Percentiles rank a stretch among this genome's conserved stretches.
Evolutionary conservation across 208 protist genomes (phyloP).

Genomic region (Leishmania guyanensis): DNA sequence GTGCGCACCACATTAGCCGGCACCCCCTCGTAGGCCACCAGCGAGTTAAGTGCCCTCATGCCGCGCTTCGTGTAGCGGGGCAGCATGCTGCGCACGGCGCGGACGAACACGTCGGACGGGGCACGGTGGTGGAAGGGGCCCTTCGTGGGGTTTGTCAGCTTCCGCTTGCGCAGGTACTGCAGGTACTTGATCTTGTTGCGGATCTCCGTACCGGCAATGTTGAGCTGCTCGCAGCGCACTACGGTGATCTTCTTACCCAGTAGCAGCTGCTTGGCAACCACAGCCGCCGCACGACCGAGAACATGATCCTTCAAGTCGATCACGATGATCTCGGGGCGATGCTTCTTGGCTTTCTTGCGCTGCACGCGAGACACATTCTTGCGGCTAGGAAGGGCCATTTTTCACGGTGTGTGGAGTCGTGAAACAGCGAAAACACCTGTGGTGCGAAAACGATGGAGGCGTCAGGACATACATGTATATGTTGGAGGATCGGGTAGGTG

Average conservation of each 20-base stretch:
- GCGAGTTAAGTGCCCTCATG: conserved; percentile 68
- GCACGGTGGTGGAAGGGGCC: conserved; percentile 98
- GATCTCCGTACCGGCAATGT: conserved; percentile 95
- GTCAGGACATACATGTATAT: neutral
- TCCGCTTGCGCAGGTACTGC: conserved; percentile 95
- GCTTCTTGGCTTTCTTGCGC: conserved; percentile 81
- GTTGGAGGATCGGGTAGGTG: neutral
- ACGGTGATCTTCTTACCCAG: conserved; percentile 96
- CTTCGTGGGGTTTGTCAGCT: conserved; percentile 97
- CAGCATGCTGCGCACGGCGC: conserved; percentile 98
- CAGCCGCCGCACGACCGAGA: conserved; percentile 96
- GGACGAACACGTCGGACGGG: conserved; percentile 96
- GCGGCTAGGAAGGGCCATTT: conserved; percentile 36
- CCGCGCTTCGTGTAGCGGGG: conserved; percentile 93
- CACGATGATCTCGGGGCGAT: conserved; percentile 91
- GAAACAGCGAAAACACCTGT: conserved; percentile 32
- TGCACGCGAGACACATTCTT: conserved; percentile 57
- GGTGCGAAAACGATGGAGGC: neutral
- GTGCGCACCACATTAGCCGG: conserved; percentile 71
- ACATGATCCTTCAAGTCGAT: conserved; percentile 98
- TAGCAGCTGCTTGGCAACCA: conserved; percentile 98
- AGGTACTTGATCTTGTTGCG: conserved; percentile 98
- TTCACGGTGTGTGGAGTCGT: conserved; percentile 11
- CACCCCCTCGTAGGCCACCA: conserved; percentile 85
- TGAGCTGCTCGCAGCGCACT: conserved; percentile 97